Evolutionary conservation across 2,329 filamentous ascomycete genomes (phyloP).

Genomic region (Nothophaeocryptopus gaeumannii): DNA sequence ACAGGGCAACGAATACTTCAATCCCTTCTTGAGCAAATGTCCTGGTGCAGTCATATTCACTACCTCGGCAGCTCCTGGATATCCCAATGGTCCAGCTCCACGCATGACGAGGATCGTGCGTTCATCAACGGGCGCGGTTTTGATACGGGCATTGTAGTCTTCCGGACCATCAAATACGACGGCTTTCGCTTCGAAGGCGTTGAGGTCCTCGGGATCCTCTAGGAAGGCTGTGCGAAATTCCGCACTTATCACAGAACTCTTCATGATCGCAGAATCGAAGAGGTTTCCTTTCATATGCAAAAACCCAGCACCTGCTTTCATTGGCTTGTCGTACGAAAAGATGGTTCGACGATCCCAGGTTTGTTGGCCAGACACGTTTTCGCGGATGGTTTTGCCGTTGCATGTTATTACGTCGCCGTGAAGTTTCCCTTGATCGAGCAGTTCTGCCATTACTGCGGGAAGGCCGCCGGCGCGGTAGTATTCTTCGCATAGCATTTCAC

Average conservation of each 20-base stretch:
- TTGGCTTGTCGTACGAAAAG: slow-evolving; percentile 43
- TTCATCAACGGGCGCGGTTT: slow-evolving; percentile 31
- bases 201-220: slow-evolving; percentile 25
- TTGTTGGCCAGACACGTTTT: slow-evolving; percentile 46
- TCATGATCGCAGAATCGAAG: slow-evolving; percentile 35
- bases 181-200: slow-evolving; percentile 32
- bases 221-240: slow-evolving; percentile 30
- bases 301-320: slow-evolving; percentile 53
- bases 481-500: slow-evolving; percentile 54
- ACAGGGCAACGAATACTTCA: slow-evolving; percentile 47
- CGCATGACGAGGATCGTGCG: slow-evolving; percentile 33
- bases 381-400: slow-evolving; percentile 47
- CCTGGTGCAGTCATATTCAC: slow-evolving; percentile 35
- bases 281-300: slow-evolving; percentile 32
- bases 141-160: slow-evolving; percentile 30
- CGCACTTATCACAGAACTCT: slow-evolving; percentile 29
- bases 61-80: slow-evolving; percentile 32
- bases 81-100: slow-evolving; percentile 31
- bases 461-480: slow-evolving; percentile 55
- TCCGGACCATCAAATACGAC: slow-evolving; percentile 34
- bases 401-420: slow-evolving; percentile 45
- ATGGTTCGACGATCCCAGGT: slow-evolving; percentile 53
- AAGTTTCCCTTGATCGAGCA: slow-evolving; percentile 49
- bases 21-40: slow-evolving; percentile 28
- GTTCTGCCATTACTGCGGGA: slow-evolving; percentile 53